Evolutionary conservation across 164 flowering plant species (phyloP).

Genomic region (Pachysandra terminalis): DNA sequence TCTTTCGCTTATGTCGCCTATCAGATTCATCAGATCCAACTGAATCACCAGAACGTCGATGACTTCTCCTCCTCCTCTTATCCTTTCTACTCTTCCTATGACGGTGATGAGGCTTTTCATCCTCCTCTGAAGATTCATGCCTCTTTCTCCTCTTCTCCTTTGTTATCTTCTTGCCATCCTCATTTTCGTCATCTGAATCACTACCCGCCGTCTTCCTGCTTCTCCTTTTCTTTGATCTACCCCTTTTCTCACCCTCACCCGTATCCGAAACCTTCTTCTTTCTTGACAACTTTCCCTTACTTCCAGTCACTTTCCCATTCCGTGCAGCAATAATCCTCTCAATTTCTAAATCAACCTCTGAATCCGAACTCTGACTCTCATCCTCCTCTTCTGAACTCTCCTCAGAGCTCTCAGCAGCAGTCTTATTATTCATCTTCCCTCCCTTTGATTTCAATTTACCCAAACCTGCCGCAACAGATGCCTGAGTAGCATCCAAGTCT

Average conservation of each 20-base stretch:
- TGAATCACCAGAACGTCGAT: conserved; percentile 49
- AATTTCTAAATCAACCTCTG: conserved; percentile 78
- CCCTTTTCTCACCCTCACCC: conserved; percentile 48
- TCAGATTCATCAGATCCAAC: conserved; percentile 45
- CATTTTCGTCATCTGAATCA: conserved; percentile 42
- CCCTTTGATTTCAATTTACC: conserved; percentile 63
- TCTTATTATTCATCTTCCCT: conserved; percentile 22
- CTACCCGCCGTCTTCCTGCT: conserved; percentile 28
- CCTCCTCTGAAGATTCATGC: conserved; percentile 12
- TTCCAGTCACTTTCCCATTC: conserved; percentile 44
- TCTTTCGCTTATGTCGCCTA: conserved; percentile 43
- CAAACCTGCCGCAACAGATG: conserved; percentile 38
- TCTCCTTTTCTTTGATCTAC: conserved; percentile 61
- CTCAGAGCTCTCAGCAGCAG: conserved; percentile 33
- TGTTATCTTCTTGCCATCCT: conserved; percentile 7
- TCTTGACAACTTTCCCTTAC: conserved; percentile 23
- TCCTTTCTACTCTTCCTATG: conserved; percentile 42
- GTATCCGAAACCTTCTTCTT: conserved; percentile 28
- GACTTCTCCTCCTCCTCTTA: conserved; percentile 69
- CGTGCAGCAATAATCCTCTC: conserved; percentile 75
- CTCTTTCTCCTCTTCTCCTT: conserved; percentile 27
- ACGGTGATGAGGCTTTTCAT: conserved; percentile 19
- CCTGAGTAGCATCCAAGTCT: conserved; percentile 45
- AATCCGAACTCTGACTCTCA: conserved; percentile 75
- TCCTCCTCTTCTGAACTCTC: conserved; percentile 62